A percentile compares a stretch with the other conserved stretches of the same genome.
Conservation (phyloP, 257 asterid species). For the Pogostemon cablin region DNA sequence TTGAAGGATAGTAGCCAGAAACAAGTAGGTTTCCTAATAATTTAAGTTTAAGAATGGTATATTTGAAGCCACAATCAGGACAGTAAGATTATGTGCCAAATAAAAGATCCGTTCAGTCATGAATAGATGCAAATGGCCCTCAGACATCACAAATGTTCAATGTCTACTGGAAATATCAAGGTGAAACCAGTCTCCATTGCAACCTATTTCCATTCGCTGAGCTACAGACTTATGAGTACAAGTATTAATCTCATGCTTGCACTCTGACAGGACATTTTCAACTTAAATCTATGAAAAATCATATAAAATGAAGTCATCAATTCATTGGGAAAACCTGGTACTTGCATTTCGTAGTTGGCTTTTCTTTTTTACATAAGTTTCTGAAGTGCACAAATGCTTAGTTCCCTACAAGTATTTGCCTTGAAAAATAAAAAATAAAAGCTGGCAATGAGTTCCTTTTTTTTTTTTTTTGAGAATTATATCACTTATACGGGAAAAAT, state of each 20-base stretch:
- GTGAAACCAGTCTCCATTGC: neutral
- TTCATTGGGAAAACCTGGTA: neutral
- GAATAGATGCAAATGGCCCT: neutral
- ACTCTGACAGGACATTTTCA: neutral
- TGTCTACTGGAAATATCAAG: neutral
- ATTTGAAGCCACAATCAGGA: neutral
- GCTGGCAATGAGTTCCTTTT: too few relatives aligned
- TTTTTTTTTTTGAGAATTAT: too few relatives aligned
- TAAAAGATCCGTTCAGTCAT: neutral
- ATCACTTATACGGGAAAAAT: neutral
- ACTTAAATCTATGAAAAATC: neutral
- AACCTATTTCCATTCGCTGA: neutral
- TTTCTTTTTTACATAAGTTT: neutral
- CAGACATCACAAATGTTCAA: neutral
- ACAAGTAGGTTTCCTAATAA: neutral
- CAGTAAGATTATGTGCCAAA: conserved; percentile 6
- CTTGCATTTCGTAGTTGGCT: neutral
- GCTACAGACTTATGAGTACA: neutral
- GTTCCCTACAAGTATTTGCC: neutral
- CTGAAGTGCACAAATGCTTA: neutral
- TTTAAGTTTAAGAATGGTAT: neutral
- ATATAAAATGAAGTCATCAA: neutral
- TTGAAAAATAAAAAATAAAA: neutral
- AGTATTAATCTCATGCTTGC: neutral
- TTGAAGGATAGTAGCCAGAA: neutral